Conservation (phyloP, 2,329 filamentous ascomycete genomes). For the Aureobasidium musti region DNA sequence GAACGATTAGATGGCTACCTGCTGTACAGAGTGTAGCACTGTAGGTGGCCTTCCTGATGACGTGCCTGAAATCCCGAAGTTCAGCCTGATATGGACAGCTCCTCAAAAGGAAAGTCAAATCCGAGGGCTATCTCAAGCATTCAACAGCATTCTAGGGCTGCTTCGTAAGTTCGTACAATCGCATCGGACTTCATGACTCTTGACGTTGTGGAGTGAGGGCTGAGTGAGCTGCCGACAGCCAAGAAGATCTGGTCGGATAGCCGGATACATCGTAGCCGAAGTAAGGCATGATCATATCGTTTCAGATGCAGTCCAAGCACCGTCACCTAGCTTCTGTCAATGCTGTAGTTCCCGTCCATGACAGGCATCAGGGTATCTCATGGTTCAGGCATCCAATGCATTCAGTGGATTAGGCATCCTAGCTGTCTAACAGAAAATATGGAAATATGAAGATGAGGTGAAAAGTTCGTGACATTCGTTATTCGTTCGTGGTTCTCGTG, state of each 20-base stretch:
- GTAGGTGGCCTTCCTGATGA: constrained; percentile 12
- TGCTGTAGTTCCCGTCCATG: constrained; percentile 7
- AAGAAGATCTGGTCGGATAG: background rate
- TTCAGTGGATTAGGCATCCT: background rate
- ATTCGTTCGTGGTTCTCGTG: constrained; percentile 12
- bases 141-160: background rate
- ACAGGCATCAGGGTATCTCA: constrained; percentile 15
- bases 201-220: background rate
- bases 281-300: constrained; percentile 2
- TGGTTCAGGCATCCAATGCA: background rate
- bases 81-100: constrained; percentile 15
- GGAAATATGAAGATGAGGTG: background rate
- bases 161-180: background rate
- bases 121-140: background rate
- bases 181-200: too few relatives aligned
- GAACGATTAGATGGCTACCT: background rate
- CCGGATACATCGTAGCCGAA: background rate
- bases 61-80: constrained; percentile 17
- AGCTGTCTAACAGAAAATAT: background rate
- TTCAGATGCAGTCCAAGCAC: constrained; percentile 20
- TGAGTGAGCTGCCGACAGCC: background rate
- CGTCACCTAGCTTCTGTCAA: constrained; percentile 7
- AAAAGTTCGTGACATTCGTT: constrained; percentile 8
- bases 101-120: background rate
- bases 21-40: background rate